These are phyloP conservation scores for Brassica napus DNA, from an alignment of 345 rosid genomes.

Conservation along the genomic window Da-Ae NC_063444.1:1255501-1256000, in stretches of 20 bases:
- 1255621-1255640: conserved; percentile 15
- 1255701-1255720: conserved; percentile 30
- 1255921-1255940: conserved; percentile 34
- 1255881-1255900: conserved; percentile 18
- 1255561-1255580: neutral
- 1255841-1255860: conserved; percentile 7
- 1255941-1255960: conserved; percentile 32
- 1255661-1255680: conserved; percentile 14
- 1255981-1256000: conserved; percentile 18
- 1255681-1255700: conserved; percentile 28
- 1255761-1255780: conserved; percentile 22
- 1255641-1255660: conserved; percentile 24
- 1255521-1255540: conserved; percentile 59
- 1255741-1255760: neutral
- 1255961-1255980: conserved; percentile 20
- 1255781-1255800: neutral
- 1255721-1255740: conserved; percentile 10
- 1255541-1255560: conserved; percentile 1
- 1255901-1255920: conserved; percentile 23
- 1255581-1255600: neutral
- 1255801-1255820: conserved; percentile 22
- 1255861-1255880: conserved; percentile 13
- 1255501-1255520: conserved; percentile 42
- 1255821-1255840: neutral
- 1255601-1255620: neutral